phyloP scores from a whole-genome alignment of 805 yeast genomes.

The Nakazawaea wickerhamii region DNA sequence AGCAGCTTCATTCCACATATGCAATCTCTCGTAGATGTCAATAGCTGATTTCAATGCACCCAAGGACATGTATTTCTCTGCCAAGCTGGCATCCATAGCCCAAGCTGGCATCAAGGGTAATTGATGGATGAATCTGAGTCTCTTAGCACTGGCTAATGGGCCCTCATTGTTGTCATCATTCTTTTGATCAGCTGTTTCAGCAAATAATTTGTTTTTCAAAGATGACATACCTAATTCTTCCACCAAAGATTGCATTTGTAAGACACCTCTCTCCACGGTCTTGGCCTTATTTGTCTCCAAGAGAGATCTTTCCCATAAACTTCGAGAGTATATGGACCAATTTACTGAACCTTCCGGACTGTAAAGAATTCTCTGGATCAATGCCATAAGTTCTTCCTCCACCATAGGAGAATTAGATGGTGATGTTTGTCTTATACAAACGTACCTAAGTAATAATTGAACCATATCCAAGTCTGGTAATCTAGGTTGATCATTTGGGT shows the following conservation, averaged over 20 bases:
- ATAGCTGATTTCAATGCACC: slow-evolving; percentile 85
- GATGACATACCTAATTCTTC: slow-evolving; percentile 74
- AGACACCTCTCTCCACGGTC: slow-evolving; percentile 89
- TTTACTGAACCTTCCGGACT: slow-evolving; percentile 44
- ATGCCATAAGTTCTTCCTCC: slow-evolving; percentile 77
- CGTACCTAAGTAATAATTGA: slow-evolving; percentile 67
- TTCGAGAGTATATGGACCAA: slow-evolving; percentile 75
- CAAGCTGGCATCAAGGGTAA: slow-evolving; percentile 79
- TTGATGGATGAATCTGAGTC: slow-evolving; percentile 67
- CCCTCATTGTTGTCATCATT: slow-evolving; percentile 26
- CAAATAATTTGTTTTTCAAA: slow-evolving; percentile 51
- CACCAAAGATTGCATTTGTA: slow-evolving; percentile 88
- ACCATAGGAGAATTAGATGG: slow-evolving; percentile 69
- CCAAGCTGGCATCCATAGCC: slow-evolving; percentile 75
- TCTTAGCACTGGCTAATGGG: slow-evolving; percentile 37
- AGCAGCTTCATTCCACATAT: slow-evolving; percentile 77
- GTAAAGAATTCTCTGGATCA: slow-evolving; percentile 66
- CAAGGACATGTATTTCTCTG: slow-evolving; percentile 78
- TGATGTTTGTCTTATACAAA: slow-evolving; percentile 58
- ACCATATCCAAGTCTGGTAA: slow-evolving; percentile 64
- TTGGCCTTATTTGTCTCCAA: slow-evolving; percentile 75
- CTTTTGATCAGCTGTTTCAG: slow-evolving; percentile 29
- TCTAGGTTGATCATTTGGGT: slow-evolving; percentile 79
- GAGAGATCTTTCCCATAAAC: slow-evolving; percentile 86
- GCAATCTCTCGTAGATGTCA: slow-evolving; percentile 78